phyloP scores from a whole-genome alignment of 2,329 filamentous ascomycete species.

The Geosmithia putterillii region DNA sequence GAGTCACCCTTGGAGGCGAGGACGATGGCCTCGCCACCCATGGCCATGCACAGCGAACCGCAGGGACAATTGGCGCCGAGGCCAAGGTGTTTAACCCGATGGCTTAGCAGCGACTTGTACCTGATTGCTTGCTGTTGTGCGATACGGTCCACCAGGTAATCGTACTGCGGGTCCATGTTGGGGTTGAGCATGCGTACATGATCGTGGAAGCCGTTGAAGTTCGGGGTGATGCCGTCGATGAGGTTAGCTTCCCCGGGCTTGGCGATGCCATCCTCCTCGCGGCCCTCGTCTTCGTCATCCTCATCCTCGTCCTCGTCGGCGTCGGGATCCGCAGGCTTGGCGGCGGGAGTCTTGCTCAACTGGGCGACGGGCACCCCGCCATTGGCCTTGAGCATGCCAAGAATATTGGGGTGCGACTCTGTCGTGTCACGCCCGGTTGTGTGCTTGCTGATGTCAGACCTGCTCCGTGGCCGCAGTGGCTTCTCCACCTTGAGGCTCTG shows the following conservation, averaged over 20 bases:
- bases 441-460: constrained; percentile 35
- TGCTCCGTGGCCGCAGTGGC: constrained; percentile 41
- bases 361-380: constrained; percentile 42
- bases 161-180: constrained; percentile 36
- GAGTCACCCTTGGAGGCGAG: constrained; percentile 48
- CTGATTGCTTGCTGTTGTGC: constrained; percentile 68
- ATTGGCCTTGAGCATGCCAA: constrained; percentile 36
- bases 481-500: constrained; percentile 27
- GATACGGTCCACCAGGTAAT: constrained; percentile 67
- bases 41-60: constrained; percentile 48
- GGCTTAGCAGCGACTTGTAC: constrained; percentile 64
- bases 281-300: constrained; percentile 41
- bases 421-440: constrained; percentile 13
- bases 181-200: constrained; percentile 67
- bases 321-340: constrained; percentile 22
- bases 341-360: constrained; percentile 20
- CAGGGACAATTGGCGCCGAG: constrained; percentile 50
- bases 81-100: constrained; percentile 57
- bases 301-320: constrained; percentile 50
- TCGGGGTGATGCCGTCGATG: constrained; percentile 59
- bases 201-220: constrained; percentile 60
- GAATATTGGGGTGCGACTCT: constrained; percentile 30
- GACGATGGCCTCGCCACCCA: constrained; percentile 53
- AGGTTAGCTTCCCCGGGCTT: constrained; percentile 37
- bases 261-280: constrained; percentile 33